These are phyloP conservation scores for Calonectria pseudoreteaudii DNA, from an alignment of 2,329 filamentous ascomycete genomes.

Conservation along the genomic window DNA sequence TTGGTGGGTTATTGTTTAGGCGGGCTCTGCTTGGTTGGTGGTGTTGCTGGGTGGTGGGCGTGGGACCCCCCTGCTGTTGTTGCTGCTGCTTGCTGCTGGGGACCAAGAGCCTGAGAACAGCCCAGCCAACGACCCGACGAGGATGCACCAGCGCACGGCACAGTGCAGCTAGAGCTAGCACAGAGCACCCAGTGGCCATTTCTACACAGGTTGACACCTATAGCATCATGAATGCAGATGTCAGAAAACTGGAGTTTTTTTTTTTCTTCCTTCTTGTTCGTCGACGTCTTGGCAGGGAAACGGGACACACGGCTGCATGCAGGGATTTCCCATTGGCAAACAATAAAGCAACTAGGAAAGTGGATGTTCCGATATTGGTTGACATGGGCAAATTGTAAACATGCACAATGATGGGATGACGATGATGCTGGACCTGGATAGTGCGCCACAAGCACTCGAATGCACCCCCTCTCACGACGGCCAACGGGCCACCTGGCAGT, in stretches of 20 bases:
- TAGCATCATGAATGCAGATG: constrained; percentile 6
- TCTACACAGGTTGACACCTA: neutral
- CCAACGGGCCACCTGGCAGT: neutral
- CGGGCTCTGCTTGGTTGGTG: neutral
- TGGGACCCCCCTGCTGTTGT: constrained; percentile 5
- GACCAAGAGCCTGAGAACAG: neutral
- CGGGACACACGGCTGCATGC: neutral
- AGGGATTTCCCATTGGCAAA: constrained; percentile 5
- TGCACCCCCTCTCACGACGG: neutral
- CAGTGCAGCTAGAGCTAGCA: constrained; percentile 5
- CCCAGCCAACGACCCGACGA: neutral
- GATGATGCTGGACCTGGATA: neutral
- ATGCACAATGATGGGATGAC: constrained; percentile 16
- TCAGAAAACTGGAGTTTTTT: constrained; percentile 7
- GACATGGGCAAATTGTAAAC: constrained; percentile 16
- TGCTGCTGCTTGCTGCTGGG: neutral
- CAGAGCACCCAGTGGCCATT: neutral
- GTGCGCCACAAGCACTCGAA: neutral
- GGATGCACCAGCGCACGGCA: constrained; percentile 10
- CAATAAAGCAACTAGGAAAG: neutral
- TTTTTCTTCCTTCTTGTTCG: neutral
- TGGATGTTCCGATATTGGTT: constrained; percentile 4
- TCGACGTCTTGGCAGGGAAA: neutral
- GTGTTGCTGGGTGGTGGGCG: neutral
- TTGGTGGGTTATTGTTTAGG: constrained; percentile 7